Evolutionary conservation across 2,329 filamentous ascomycete genomes (phyloP).

Genomic region (Ilyonectria sp.): DNA sequence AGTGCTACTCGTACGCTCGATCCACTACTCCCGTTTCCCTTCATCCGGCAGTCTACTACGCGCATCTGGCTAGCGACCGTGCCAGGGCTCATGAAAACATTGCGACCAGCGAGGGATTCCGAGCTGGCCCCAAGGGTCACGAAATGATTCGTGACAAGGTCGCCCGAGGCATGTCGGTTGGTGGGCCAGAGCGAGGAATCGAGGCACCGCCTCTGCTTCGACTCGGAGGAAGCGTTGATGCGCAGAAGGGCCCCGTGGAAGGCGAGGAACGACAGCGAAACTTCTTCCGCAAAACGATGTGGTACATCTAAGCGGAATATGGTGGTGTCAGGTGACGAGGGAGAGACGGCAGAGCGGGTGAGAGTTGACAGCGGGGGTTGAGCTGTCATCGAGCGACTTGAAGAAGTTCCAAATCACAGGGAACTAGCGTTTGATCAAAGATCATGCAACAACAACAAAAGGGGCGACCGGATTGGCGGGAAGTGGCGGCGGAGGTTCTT

Average conservation of each 20-base stretch:
- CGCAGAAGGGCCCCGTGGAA: conserved; percentile 37
- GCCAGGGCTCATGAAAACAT: conserved; percentile 80
- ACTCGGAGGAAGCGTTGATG: conserved; percentile 47
- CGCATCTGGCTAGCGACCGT: conserved; percentile 88
- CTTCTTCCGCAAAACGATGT: conserved; percentile 60
- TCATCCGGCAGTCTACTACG: conserved; percentile 94
- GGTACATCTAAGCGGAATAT: conserved; percentile 57
- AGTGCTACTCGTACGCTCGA: conserved; percentile 93
- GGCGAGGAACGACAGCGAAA: conserved; percentile 53
- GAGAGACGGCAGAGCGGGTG: background rate
- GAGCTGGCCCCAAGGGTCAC: conserved; percentile 60
- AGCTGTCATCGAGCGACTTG: background rate
- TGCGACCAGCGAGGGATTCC: conserved; percentile 61
- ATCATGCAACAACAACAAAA: conserved; percentile 46
- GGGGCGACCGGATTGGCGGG: conserved; percentile 55
- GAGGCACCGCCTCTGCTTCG: conserved; percentile 51
- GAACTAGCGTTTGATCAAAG: conserved; percentile 1
- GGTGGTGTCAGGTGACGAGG: background rate
- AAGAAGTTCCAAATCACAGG: background rate
- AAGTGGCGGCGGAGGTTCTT: conserved; percentile 53
- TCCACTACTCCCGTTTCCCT: conserved; percentile 94
- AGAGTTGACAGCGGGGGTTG: background rate
- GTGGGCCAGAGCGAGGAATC: conserved; percentile 37
- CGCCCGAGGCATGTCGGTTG: conserved; percentile 56
- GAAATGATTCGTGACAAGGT: conserved; percentile 56